Evolutionary conservation across 2,329 filamentous ascomycete genomes (phyloP), one percentile per base, ranked within the genome.

Genomic region (Monosporascus sp.): DNA sequence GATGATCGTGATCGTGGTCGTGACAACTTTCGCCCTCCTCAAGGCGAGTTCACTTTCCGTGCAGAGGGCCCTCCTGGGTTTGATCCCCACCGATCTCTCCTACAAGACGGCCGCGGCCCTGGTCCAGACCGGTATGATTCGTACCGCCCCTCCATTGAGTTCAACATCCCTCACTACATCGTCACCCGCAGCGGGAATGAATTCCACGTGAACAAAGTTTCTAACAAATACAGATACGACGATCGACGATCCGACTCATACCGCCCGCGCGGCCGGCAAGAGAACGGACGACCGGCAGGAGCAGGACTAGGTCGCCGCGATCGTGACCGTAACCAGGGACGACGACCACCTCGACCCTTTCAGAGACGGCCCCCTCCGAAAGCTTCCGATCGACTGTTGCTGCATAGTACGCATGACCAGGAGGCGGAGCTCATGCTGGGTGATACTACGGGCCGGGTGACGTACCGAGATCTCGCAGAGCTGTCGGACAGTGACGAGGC

Each of bases 401-500:
- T 84, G 41, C 72, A 72, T 16, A 72, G 73, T 52, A 67, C 71
- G 38, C 73, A 74, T 41, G 66, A 71, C 36, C 67, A 71, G 8
- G 60, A 75, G 16, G 69, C 74, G 0, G 74, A 78, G 47, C 73
- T 79, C 44, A 73, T 75, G 41, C 70, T 82, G 19, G 75, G 74
- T 11, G 73, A 79, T 52, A 68, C 64, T 7, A 70, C 74, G 3
- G 73, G 68, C 1, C 73, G 73, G 6, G 75, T 75, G 14, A 84
- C 78, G 45, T 87, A 80, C 61, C 75, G 77, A 49, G 66, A 79
- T 37, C 49, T 84, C 5, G 79, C 83, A 36, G 78, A 85, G 17
- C 68, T 86, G 26, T 85, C 83, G 0, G 83, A 86, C 58, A 84
- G 83, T 57, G 80, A 82, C 48, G 83, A 86, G 66, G 76, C 82